Conservation (phyloP, 2,329 filamentous ascomycete species). For the Teratosphaeria viscida region DNA sequence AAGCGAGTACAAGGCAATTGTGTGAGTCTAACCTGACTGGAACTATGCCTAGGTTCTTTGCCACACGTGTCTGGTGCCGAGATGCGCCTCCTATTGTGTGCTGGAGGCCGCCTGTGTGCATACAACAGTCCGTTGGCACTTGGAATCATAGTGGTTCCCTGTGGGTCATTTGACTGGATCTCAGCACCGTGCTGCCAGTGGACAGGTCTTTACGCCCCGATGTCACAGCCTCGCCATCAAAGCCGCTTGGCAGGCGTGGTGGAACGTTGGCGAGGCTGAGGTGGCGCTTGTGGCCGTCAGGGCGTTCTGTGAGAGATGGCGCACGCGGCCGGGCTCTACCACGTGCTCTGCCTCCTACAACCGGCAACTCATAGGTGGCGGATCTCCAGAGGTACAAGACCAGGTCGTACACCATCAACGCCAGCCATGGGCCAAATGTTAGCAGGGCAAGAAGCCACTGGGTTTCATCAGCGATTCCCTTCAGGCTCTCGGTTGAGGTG, state of each 20-base stretch:
- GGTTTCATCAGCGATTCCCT: constrained; percentile 1
- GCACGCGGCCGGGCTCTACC: constrained; percentile 50
- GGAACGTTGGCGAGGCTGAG: constrained; percentile 31
- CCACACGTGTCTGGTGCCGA: background rate
- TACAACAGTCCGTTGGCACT: background rate
- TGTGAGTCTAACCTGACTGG: background rate
- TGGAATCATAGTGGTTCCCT: background rate
- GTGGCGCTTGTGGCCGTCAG: constrained; percentile 37
- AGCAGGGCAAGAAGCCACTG: constrained; percentile 52
- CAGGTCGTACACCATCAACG: constrained; percentile 54
- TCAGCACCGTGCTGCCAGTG: background rate
- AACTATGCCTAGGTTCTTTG: background rate
- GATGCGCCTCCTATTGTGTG: background rate
- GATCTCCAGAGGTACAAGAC: constrained; percentile 51
- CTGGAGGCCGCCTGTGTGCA: background rate
- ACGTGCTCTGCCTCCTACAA: constrained; percentile 50
- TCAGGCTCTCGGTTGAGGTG: background rate
- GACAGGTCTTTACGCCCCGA: constrained; percentile 8
- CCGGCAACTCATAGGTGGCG: constrained; percentile 47
- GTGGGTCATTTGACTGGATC: background rate
- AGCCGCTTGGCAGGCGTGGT: constrained; percentile 3
- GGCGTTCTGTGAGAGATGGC: constrained; percentile 50
- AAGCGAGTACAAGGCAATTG: background rate
- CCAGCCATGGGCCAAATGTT: constrained; percentile 52
- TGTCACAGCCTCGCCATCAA: constrained; percentile 13